Percentiles rank a stretch among this genome's conserved stretches.
Evolutionary conservation across 169 alveolate genomes (phyloP).

Genomic region (Eimeria maxima): DNA sequence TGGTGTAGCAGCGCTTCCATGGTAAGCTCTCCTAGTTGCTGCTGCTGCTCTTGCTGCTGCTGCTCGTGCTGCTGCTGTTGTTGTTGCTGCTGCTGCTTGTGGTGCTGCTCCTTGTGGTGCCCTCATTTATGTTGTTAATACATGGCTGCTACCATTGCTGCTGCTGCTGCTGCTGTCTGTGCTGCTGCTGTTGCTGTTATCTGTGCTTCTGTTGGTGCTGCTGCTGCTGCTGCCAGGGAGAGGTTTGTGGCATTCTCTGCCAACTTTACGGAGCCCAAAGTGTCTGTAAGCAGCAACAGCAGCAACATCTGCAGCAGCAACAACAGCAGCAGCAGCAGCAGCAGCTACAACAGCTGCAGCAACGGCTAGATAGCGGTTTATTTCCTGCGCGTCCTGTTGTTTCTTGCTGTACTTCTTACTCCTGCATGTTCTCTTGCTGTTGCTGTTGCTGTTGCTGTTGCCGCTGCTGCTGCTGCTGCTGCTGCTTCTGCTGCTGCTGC

Average conservation of each 20-base stretch:
- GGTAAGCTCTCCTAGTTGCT: not conserved
- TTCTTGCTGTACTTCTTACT: not conserved
- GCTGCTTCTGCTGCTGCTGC: no score
- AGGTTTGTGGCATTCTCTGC: slow-evolving; percentile 64
- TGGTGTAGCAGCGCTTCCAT: no score
- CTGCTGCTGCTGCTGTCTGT: not conserved
- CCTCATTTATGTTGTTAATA: no score
- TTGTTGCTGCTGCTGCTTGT: slow-evolving; percentile 49
- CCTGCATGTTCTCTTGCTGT: not conserved
- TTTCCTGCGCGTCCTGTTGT: no score
- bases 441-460: slow-evolving; percentile 38
- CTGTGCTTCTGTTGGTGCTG: not conserved
- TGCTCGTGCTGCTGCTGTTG: no score
- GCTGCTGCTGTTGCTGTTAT: not conserved
- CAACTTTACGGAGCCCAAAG: slow-evolving; percentile 3
- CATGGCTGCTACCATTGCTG: no score
- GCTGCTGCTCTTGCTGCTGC: slow-evolving; percentile 42
- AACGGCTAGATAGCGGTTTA: not conserved
- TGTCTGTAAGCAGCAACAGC: slow-evolving; percentile 69
- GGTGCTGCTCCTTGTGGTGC: no score
- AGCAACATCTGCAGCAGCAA: not conserved
- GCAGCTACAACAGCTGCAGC: not conserved
- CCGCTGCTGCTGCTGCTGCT: no score
- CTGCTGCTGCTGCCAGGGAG: slow-evolving; percentile 21
- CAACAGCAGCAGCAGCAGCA: slow-evolving; percentile 2